phyloP scores from a whole-genome alignment of 2,329 filamentous ascomycete genomes.

The Bipolaris bicolor region DNA sequence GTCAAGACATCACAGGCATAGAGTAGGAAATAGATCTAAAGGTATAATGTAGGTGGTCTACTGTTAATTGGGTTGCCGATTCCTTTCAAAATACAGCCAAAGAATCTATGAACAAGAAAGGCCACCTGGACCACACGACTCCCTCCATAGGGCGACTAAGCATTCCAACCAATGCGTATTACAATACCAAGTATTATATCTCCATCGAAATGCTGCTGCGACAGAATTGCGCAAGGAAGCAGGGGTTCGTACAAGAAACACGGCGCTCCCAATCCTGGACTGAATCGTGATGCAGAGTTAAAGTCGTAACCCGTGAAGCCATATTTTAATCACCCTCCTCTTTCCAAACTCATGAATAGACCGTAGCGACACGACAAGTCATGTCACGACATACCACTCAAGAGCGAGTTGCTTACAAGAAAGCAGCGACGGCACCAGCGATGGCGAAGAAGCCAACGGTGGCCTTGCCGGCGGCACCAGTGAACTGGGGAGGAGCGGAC shows the following conservation, averaged over 20 bases:
- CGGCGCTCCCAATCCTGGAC: conserved; percentile 44
- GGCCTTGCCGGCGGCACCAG: conserved; percentile 59
- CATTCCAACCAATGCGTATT: conserved; percentile 43
- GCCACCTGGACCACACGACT: conserved; percentile 46
- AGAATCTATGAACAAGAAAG: conserved; percentile 44
- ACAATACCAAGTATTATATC: conserved; percentile 37
- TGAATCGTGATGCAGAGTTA: conserved; percentile 41
- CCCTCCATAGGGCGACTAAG: conserved; percentile 38
- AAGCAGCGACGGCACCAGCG: conserved; percentile 55
- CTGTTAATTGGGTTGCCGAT: conserved; percentile 42
- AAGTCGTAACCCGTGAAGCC: conserved; percentile 43
- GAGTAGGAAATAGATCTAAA: background rate
- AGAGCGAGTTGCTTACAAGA: conserved; percentile 45
- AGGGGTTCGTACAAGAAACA: conserved; percentile 33
- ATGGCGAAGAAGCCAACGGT: conserved; percentile 61
- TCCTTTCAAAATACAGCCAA: conserved; percentile 25
- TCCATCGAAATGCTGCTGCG: conserved; percentile 46
- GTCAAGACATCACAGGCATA: background rate
- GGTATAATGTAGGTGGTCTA: conserved; percentile 52
- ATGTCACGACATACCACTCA: conserved; percentile 18
- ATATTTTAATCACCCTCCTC: conserved; percentile 28
- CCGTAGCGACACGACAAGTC: conserved; percentile 10
- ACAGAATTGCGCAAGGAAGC: conserved; percentile 33
- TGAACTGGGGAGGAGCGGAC: conserved; percentile 49
- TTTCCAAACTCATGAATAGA: conserved; percentile 20